Conservation (phyloP, 176 grass and related monocot genomes). For the Stipa capillata region DNA sequence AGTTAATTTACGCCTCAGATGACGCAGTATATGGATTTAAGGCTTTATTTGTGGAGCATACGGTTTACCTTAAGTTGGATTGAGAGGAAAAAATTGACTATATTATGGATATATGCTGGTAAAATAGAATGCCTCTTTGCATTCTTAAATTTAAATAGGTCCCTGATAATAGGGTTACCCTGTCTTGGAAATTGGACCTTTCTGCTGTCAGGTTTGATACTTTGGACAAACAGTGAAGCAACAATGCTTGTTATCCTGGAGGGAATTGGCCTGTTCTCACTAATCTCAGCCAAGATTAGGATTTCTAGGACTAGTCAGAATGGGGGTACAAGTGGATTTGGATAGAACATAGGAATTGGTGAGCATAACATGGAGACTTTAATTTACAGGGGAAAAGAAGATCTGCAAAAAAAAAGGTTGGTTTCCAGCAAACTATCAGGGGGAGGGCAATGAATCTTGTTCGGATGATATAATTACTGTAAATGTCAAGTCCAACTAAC, state of each 20-base stretch:
- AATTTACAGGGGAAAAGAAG: background rate
- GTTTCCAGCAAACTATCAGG: background rate
- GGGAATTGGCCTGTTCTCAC: background rate
- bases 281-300: background rate
- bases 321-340: background rate
- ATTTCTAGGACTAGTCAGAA: background rate
- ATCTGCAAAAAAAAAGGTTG: background rate
- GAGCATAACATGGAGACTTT: background rate
- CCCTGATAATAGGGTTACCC: background rate
- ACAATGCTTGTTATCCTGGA: background rate
- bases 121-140: background rate
- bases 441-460: too few species aligned
- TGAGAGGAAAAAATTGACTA: background rate
- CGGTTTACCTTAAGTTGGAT: background rate
- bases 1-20: background rate
- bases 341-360: background rate
- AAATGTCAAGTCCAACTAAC: background rate
- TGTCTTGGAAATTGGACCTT: background rate
- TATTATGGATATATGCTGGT: background rate
- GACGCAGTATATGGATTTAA: too few species aligned
- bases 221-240: background rate
- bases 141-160: background rate
- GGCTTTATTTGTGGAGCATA: background rate
- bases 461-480: background rate
- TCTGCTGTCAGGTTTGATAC: background rate